These are phyloP conservation scores for Pseudozyma pruni DNA, from an alignment of 1,284 basidiomycete species.

Conservation along the genomic window DNA sequence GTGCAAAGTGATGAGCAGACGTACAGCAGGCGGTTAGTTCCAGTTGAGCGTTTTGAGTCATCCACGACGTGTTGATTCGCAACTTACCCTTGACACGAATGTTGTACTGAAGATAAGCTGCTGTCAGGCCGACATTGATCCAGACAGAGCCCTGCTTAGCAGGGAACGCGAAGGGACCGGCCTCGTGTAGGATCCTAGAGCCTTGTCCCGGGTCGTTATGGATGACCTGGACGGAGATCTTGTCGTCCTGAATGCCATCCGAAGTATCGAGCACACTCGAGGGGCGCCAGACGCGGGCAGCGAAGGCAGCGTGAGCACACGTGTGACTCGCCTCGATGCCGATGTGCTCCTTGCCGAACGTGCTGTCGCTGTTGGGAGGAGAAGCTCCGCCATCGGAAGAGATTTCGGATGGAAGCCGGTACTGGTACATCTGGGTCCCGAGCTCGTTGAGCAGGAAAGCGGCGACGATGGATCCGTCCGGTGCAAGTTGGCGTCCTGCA, in stretches of 20 bases:
- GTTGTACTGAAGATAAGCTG: constrained; percentile 3
- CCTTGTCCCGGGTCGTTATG: background rate
- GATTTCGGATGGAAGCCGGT: background rate
- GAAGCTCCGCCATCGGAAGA: background rate
- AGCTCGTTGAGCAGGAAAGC: constrained; percentile 20
- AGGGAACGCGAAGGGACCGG: background rate
- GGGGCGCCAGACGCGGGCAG: constrained; percentile 11
- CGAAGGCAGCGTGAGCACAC: background rate
- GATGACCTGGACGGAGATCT: background rate
- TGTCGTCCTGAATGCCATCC: background rate
- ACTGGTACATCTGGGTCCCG: background rate
- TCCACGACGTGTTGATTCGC: too few relatives aligned
- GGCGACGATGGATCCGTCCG: background rate
- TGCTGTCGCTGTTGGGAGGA: background rate
- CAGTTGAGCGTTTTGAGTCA: background rate
- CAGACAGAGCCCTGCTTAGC: background rate
- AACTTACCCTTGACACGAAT: constrained; percentile 7
- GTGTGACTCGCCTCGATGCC: constrained; percentile 3
- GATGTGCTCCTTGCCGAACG: constrained; percentile 2
- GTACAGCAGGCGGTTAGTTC: background rate
- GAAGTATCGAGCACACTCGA: background rate
- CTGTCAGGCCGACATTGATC: constrained; percentile 14
- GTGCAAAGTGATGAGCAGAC: background rate
- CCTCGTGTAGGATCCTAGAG: background rate
- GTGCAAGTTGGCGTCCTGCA: constrained; percentile 1